These are phyloP conservation scores for Didymella exigua DNA, from an alignment of 2,329 filamentous ascomycete genomes.

Conservation along the genomic window DNA sequence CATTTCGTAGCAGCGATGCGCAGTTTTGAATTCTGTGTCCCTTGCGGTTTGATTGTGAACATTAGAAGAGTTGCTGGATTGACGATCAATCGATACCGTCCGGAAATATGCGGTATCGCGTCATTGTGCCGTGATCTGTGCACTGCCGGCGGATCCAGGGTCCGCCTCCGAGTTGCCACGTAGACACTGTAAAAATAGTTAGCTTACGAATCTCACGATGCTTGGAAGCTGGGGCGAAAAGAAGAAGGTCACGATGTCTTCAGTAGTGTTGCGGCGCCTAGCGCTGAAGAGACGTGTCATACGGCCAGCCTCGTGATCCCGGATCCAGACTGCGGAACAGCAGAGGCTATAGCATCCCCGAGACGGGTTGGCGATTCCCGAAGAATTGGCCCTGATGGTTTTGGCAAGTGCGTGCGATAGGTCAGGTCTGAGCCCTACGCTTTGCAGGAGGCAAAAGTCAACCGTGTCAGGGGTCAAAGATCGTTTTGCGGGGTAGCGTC, in stretches of 20 bases:
- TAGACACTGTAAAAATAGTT: conserved; percentile 6
- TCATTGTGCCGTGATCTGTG: neutral
- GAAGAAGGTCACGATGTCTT: conserved; percentile 42
- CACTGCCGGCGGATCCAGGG: neutral
- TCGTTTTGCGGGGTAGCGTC: conserved; percentile 45
- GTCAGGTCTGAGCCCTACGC: conserved; percentile 14
- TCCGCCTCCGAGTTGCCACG: conserved; percentile 4
- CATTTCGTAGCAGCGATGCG: neutral
- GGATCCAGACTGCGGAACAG: conserved; percentile 19
- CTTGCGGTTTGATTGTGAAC: neutral
- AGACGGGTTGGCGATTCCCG: conserved; percentile 23
- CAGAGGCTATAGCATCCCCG: conserved; percentile 22
- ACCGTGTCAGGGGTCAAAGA: conserved; percentile 27
- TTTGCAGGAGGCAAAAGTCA: conserved; percentile 13
- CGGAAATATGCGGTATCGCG: neutral
- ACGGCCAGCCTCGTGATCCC: conserved; percentile 33
- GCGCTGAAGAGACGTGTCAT: conserved; percentile 33
- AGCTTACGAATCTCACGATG: conserved; percentile 22
- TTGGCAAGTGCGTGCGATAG: conserved; percentile 23
- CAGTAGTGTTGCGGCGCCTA: conserved; percentile 37
- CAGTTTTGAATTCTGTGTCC: neutral
- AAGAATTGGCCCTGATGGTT: conserved; percentile 19
- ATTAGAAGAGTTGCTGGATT: neutral
- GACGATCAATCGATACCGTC: neutral
- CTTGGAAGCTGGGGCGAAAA: conserved; percentile 23